phyloP scores from a whole-genome alignment of 176 grass and related monocot species.

The Cymbopogon citratus region DNA sequence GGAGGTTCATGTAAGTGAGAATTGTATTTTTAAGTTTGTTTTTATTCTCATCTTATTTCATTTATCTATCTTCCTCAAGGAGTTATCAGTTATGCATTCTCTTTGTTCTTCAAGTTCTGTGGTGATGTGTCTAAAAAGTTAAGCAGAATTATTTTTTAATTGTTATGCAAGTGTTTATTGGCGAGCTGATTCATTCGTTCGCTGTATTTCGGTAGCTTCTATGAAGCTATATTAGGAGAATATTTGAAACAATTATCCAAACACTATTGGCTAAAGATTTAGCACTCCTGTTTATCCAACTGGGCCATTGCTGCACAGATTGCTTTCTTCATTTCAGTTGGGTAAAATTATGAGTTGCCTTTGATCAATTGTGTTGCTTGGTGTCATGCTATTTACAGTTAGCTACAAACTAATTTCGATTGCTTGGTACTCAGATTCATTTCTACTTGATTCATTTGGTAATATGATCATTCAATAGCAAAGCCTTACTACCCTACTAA shows the following conservation, averaged over 20 bases:
- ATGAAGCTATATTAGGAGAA: not conserved
- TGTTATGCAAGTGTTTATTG: not conserved
- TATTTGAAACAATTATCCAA: not conserved
- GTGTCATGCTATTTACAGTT: too few species aligned
- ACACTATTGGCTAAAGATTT: not conserved
- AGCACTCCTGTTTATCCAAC: not conserved
- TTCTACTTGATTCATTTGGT: too few species aligned
- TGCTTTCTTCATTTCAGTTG: too few species aligned
- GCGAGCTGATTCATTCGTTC: not conserved
- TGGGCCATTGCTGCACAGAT: too few species aligned
- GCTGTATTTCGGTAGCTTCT: not conserved
- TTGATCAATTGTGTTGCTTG: too few species aligned
- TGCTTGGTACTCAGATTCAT: too few species aligned
- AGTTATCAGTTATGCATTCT: not conserved
- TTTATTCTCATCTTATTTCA: not conserved
- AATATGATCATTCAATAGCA: too few species aligned
- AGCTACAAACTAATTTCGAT: too few species aligned
- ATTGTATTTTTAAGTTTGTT: not conserved
- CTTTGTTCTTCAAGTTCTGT: not conserved
- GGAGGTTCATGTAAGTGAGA: not conserved
- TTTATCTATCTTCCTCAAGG: not conserved
- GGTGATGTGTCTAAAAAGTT: not conserved
- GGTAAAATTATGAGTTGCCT: not conserved
- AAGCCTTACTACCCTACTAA: too few species aligned
- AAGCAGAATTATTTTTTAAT: not conserved